A percentile compares a stretch with the other conserved stretches of the same genome.
Evolutionary conservation across 2,329 filamentous ascomycete species (phyloP).

Genomic region (Arthrobotrys megalospora): DNA sequence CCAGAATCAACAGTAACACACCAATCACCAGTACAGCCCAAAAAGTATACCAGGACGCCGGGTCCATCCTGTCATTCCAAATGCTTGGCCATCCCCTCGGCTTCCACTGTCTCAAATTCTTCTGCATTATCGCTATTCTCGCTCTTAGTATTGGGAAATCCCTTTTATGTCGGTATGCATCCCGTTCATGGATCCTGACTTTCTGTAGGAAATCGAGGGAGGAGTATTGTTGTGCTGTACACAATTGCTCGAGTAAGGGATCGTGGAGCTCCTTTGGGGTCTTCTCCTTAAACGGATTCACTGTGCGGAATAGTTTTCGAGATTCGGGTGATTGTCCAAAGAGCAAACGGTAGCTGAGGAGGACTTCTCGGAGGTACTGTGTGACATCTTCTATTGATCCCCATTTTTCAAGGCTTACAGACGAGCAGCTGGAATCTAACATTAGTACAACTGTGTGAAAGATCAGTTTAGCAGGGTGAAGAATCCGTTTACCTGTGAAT

Average conservation of each 20-base stretch:
- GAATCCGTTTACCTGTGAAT: slow-evolving; percentile 15
- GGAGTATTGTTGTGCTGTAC: background rate
- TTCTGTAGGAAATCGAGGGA: slow-evolving; percentile 18
- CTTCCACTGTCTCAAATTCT: slow-evolving; percentile 28
- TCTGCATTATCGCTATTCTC: slow-evolving; percentile 32
- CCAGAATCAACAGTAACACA: slow-evolving; percentile 2
- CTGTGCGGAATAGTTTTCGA: slow-evolving; percentile 16
- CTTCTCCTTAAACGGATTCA: slow-evolving; percentile 24
- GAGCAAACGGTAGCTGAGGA: slow-evolving; percentile 34
- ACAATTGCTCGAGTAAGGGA: slow-evolving; percentile 21
- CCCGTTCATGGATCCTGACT: slow-evolving; percentile 5
- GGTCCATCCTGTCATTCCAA: slow-evolving; percentile 33
- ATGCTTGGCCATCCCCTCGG: slow-evolving; percentile 27
- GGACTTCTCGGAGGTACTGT: slow-evolving; percentile 11
- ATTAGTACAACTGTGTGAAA: background rate
- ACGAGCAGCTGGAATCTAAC: slow-evolving; percentile 9
- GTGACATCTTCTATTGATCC: slow-evolving; percentile 22
- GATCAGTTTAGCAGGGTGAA: background rate
- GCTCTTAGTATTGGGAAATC: slow-evolving; percentile 34
- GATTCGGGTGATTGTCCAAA: slow-evolving; percentile 23
- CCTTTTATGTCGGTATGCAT: slow-evolving; percentile 35
- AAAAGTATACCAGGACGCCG: slow-evolving; percentile 39
- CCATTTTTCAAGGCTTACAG: slow-evolving; percentile 20
- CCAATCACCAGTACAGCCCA: slow-evolving; percentile 32
- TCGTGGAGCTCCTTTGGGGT: slow-evolving; percentile 1